Base-by-base conservation (phyloP, 2,329 filamentous ascomycete species). In the Bimuria novae-zelandiae region DNA sequence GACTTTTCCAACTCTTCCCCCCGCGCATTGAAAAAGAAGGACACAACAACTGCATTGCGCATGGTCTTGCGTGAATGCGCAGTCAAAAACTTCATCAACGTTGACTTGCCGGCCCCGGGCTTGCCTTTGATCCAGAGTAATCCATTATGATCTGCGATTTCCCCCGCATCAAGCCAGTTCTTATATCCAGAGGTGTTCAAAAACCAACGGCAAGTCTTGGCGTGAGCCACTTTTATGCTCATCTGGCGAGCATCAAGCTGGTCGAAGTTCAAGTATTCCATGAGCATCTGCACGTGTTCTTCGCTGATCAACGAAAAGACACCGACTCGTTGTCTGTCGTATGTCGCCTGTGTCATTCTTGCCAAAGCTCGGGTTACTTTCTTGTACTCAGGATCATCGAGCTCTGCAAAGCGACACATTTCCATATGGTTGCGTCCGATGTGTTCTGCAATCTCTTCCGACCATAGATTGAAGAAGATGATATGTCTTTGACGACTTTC, bases 91-190 rank as follows among this genome's bases (percentile, higher is more conserved):
- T 52, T 52, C 50, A 52, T 52, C 27, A 52, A 17, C 1, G 69
- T 75, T 27, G 73, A 81, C 47, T 81, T 81, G 10, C 52, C 52
- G n/a, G 52, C 22, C 23, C 52, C 52, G 5, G 52, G 46, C 21
- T 54, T 54, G 12, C 77, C 78, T 44, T 70, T 71, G 21, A 81
- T 76, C 77, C 76, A 80, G 0, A 80, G 55, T 22, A 81, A 71
- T 1, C 76, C 76, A 29, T 66, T 47, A 29, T 76, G 66, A 3
- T 68, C 49, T 6, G 36, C 10, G 5, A 66, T 45, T 0, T 67
- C 60, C 6, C 23, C 8, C 0, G 49, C 44, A 41, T 76, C 57
- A n/a, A 73, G 60, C 77, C 76, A 79, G 3, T 65, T 53, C 4
- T 48, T 35, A 46, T 75, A 79, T 42, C 72, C 51, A 0, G 55